Conservation (phyloP, 805 yeast species). For the Zygosaccharomyces bailii region DNA sequence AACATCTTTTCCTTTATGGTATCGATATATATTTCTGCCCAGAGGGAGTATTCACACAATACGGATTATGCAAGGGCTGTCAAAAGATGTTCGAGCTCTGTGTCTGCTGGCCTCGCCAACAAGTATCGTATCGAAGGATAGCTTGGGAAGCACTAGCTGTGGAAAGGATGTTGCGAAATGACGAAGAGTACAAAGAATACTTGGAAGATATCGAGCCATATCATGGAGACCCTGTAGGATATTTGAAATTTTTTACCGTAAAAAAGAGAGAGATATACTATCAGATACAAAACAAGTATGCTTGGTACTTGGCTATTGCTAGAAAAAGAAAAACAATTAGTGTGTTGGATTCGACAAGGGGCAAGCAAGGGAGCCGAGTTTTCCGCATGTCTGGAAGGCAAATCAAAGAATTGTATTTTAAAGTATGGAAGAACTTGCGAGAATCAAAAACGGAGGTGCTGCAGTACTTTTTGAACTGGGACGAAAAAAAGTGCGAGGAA, state of each 20-base stretch:
- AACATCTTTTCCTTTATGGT: constrained; percentile 5
- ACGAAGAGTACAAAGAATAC: no score
- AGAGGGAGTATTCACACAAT: no score
- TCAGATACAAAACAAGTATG: constrained; percentile 2
- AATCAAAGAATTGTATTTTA: constrained; percentile 2
- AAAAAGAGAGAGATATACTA: not conserved
- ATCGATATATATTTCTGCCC: no score
- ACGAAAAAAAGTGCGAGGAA: no score
- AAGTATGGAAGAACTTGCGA: constrained; percentile 3
- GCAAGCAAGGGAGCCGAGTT: constrained; percentile 5
- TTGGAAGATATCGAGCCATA: constrained; percentile 5
- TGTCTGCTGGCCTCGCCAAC: constrained; percentile 2
- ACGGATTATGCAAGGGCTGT: no score
- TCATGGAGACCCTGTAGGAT: constrained; percentile 5
- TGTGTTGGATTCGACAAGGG: constrained; percentile 5
- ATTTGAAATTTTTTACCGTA: constrained; percentile 2
- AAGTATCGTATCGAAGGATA: constrained; percentile 3
- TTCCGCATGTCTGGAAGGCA: constrained; percentile 5
- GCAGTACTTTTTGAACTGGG: no score
- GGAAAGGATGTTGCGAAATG: no score
- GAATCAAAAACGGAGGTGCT: no score
- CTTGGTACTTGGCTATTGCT: constrained; percentile 5
- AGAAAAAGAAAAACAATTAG: constrained; percentile 2
- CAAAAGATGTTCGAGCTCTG: constrained; percentile 7
- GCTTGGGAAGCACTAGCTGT: no score